Conservation (phyloP, 805 yeast genomes). For the Metschnikowia cubensis region DNA sequence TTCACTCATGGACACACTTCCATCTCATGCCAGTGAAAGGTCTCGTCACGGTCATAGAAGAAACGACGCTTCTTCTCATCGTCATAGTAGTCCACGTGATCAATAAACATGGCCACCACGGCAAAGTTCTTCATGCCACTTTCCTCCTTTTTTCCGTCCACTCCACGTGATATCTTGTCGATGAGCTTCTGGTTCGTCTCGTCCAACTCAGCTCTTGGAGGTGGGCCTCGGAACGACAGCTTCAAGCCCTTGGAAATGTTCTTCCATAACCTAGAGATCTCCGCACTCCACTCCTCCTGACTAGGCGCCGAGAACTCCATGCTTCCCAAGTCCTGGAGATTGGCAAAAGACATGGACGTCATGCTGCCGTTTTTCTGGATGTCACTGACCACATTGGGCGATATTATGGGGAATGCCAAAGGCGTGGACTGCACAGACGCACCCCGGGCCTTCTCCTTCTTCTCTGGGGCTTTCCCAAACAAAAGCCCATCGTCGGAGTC, state of each 20-base stretch:
- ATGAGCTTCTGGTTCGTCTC: conserved; percentile 51
- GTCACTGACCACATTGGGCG: conserved; percentile 23
- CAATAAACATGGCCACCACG: conserved; percentile 64
- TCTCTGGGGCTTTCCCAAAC: conserved; percentile 5
- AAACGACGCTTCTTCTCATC: conserved; percentile 54
- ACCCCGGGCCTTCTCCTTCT: neutral
- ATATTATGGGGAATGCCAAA: conserved; percentile 25
- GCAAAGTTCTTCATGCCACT: conserved; percentile 64
- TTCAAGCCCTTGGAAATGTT: conserved; percentile 54
- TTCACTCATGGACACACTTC: conserved; percentile 66
- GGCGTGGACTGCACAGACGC: conserved; percentile 16
- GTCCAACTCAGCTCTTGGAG: conserved; percentile 60
- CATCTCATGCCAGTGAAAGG: conserved; percentile 63
- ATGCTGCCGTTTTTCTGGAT: conserved; percentile 18
- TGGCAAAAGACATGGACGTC: conserved; percentile 26
- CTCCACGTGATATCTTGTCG: conserved; percentile 76
- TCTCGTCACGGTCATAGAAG: conserved; percentile 51
- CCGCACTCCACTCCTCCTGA: conserved; percentile 62
- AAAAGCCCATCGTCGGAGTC: conserved; percentile 15
- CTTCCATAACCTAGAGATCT: conserved; percentile 62
- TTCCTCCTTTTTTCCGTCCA: conserved; percentile 69
- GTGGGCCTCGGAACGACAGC: conserved; percentile 67
- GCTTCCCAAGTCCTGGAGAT: conserved; percentile 23
- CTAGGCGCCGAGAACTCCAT: conserved; percentile 44
- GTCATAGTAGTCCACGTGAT: conserved; percentile 66